phyloP scores from a whole-genome alignment of 192 early-diverging fungal genomes.

The Backusella tarrabulga region DNA sequence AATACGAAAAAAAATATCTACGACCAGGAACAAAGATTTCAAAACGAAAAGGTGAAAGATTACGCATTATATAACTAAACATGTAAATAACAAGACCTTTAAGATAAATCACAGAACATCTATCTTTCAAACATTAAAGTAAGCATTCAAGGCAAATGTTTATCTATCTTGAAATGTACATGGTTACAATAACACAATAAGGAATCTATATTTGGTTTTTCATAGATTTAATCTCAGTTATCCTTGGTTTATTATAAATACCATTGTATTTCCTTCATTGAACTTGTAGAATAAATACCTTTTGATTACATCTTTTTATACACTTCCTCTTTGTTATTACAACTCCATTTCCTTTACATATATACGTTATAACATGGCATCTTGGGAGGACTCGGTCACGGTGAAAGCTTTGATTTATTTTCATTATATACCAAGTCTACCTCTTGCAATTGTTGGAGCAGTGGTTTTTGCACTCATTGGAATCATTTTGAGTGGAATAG shows the following conservation, averaged over 20 bases:
- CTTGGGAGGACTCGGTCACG: neutral
- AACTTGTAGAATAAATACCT: neutral
- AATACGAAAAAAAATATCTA: neutral
- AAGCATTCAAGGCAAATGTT: neutral
- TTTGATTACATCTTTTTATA: neutral
- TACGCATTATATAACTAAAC: neutral
- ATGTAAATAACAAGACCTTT: neutral
- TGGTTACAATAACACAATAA: neutral
- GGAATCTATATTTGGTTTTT: neutral
- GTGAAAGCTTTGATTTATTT: neutral
- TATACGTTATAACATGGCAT: neutral
- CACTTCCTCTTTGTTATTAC: neutral
- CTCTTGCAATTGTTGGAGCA: slow-evolving; percentile 3
- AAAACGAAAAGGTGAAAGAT: neutral
- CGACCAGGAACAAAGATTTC: neutral
- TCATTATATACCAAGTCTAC: neutral
- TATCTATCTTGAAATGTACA: neutral
- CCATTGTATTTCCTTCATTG: neutral
- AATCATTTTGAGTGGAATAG: neutral
- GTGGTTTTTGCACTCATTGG: neutral
- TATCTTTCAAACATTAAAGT: neutral
- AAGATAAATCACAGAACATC: neutral
- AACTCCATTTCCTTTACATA: neutral
- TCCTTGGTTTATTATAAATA: neutral
- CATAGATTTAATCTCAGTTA: neutral